Conservation (phyloP, 257 asterid species). For the Parsonsia alboflavescens region DNA sequence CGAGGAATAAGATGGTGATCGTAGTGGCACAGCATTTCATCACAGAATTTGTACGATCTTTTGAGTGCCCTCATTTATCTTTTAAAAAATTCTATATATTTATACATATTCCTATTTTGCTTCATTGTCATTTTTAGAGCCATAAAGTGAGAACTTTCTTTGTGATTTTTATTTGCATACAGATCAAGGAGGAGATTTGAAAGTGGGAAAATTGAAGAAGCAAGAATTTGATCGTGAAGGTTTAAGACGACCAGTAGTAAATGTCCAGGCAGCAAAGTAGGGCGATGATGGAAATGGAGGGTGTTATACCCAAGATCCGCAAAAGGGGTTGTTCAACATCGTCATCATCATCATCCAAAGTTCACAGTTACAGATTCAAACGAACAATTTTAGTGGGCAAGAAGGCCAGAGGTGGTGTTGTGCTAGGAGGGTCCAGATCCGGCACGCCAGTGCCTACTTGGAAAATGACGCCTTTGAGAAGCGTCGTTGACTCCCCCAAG, state of each 20-base stretch:
- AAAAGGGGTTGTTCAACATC: conserved; percentile 90
- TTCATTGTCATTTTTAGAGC: background rate
- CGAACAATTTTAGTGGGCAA: conserved; percentile 82
- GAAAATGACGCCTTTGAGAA: conserved; percentile 56
- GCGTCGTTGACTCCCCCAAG: conserved; percentile 54
- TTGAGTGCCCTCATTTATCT: background rate
- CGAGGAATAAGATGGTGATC: conserved; percentile 2
- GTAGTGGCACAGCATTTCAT: background rate
- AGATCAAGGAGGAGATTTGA: conserved; percentile 3
- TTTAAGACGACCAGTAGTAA: background rate
- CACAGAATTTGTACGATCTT: background rate
- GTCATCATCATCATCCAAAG: conserved; percentile 75
- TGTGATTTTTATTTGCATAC: background rate
- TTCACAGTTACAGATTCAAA: conserved; percentile 53
- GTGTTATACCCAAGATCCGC: conserved; percentile 64
- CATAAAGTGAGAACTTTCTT: background rate
- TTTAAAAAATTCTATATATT: background rate
- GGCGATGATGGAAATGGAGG: conserved; percentile 46
- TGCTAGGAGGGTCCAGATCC: conserved; percentile 70
- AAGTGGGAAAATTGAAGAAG: conserved; percentile 1
- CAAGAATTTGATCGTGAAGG: conserved; percentile 3
- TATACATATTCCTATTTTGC: background rate
- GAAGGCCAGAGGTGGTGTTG: conserved; percentile 60
- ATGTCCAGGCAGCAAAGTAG: conserved; percentile 49
- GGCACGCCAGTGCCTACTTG: conserved; percentile 86